Base-by-base conservation (phyloP, 2,329 filamentous ascomycete species). In the Alternaria metachromatica region DNA sequence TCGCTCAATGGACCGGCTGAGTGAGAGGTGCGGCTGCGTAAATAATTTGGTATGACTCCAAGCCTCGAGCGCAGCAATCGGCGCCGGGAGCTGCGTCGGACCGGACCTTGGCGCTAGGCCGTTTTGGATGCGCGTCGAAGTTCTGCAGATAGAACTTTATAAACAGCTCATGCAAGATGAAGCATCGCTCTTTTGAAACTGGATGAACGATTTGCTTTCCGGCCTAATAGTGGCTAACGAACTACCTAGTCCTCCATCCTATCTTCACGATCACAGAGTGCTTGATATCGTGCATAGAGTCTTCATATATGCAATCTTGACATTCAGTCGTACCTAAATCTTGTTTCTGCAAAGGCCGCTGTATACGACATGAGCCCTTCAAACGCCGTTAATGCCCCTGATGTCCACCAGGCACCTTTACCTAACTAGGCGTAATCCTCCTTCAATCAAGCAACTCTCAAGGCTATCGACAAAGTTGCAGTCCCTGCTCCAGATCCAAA, bases 371-470 rank as follows among this genome's bases (percentile, higher is more conserved):
- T 54, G 55, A 69, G 62, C 58, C 68, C 63, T 46, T 70, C 60
- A 64, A 73, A 77, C 74, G 72, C 76, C 69, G 58, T 66, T 64
- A 70, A 79, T 79, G 76, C 75, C 50, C 18, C 58, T 54, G 30
- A 15, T 53, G 20, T 53, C 49, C 49, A 25, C 4, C 25, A n/a
- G 21, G 23, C 11, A 9, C 21, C 48, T 28, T 41, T 41, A 41
- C 21, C 49, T 10, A 53, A 37, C 30, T 41, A 20, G 49, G 28
- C 23, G 7, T 11, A 18, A 20, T 28, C 68, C 63, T 44, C n/a
- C 6, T 46, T 61, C 63, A 62, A 65, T 28, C 55, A 30, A 33
- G 11, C 21, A 28, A 55, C 21, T 58, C 45, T 33, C 45, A n/a
- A 41, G 30, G 15, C 28, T 30, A 20, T n/a, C 11, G 21, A 45